Evolutionary conservation across 495 filamentous ascomycete species (phyloP), one percentile per base, ranked within the genome.

Genomic region (Penicillium tannophilum): DNA sequence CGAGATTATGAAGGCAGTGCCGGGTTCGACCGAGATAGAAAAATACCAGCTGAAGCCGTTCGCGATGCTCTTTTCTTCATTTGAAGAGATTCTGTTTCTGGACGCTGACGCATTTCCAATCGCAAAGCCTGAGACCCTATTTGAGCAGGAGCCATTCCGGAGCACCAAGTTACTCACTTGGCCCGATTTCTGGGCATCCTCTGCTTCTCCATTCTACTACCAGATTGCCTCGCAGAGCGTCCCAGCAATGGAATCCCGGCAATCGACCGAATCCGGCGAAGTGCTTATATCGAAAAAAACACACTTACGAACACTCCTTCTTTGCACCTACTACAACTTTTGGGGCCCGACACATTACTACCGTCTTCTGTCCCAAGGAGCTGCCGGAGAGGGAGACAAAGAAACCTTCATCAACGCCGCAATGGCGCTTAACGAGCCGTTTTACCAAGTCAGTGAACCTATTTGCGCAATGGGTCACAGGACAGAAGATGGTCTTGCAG

Each of bases 371-470:
- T 74, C 74, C 6, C 82, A 83, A 65, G 80, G 82, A 48, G 78
- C 72, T 26, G 68, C 76, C 2, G 84, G 83, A 7, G 74, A 83
- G 62, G 82, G 83, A 30, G 84, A 86, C 63, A 86, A 85, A 65
- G 84, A 86, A 57, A 86, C 79, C 3, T 84, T 86, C 59, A 61
- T 80, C 6, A 59, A 77, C 1, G 82, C 81, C 1, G 82, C 82
- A 2, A 49, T 74, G 2, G 76, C 76, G 12, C 60, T 80, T 11
- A 64, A 69, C 8, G 67, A 72, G 30, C 67, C 78, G 9, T 83
- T 76, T 61, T 82, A 77, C 56, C 72, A 76, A 52, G 78, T 85
- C 71, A 88, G 92, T 65, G 94, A 95, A 70, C 85, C 89, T 14
- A 53, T 62, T 9, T 62, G 60, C 20, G 54, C 60, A 3, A 62